Base-by-base conservation (phyloP, 1,139 yeast species). In the Geotrichum fermentans region DNA sequence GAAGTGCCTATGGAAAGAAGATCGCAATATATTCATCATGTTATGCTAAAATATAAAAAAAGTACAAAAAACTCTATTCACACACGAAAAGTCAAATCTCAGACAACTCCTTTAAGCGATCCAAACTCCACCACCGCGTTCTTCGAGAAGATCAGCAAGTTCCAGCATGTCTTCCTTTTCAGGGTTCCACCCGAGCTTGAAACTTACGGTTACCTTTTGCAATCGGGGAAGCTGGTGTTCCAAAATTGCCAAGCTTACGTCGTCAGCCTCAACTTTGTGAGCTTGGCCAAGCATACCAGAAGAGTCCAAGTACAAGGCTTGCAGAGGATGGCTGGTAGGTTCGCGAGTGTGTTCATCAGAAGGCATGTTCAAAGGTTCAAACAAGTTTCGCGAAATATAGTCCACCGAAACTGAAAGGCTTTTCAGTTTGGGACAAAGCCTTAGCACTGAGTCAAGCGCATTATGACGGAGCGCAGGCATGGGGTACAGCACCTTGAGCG, bases 261-360 rank as follows among this genome's bases (percentile, higher is more conserved):
- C 97, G 56, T 87, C 83, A 0, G 97, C 96, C 58, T 86, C 88
- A 28, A 92, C 69, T 61, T 87, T 86, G 21, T 82, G 78, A 5
- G 88, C 77, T 45, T 92, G 87, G 1, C 97, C 97, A 55, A 90
- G 72, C 69, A 85, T 79, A 1, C 97, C 97, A 56, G 95, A 83
- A 46, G 95, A 83, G 54, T 87, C 94, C 40, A 92, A 74, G 60
- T 79, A 78, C 39, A 92, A 66, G 2, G 79, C 74, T 51, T 72
- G 73, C 54, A 92, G 69, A 0, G 95, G 94, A 45, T 87, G 75
- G 8, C 69, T 63, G 34, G 45, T 42, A 2, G 42, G 34, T 22
- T 52, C 42, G 7, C 48, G 50, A 10, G 62, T 61, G 30, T 38
- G 24, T 14, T 52, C 53, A 40, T 61, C 60, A 14, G 55, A 53